These are phyloP conservation scores for Botryotinia calthae DNA, from an alignment of 2,329 filamentous ascomycete genomes.

Conservation along the genomic window DNA sequence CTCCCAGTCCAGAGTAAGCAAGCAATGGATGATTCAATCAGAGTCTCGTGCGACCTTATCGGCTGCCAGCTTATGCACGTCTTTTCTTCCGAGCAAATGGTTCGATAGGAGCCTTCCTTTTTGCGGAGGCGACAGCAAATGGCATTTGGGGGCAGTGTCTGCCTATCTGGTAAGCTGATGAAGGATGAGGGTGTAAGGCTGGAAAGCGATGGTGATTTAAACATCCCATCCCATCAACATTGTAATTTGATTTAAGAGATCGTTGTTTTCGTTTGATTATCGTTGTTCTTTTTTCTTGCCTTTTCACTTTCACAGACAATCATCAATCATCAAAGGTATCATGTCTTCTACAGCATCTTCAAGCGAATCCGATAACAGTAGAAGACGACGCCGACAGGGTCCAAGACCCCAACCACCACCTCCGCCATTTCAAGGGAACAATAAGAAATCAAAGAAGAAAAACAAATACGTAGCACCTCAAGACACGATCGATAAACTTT, in stretches of 20 bases:
- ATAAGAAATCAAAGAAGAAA: constrained; percentile 46
- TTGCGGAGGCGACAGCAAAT: constrained; percentile 4
- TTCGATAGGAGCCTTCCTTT: background rate
- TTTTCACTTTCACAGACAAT: background rate
- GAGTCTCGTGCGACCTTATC: constrained; percentile 7
- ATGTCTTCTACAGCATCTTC: constrained; percentile 27
- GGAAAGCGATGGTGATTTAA: background rate
- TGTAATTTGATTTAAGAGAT: background rate
- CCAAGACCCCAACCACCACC: constrained; percentile 18
- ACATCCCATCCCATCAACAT: background rate
- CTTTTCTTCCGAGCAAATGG: constrained; percentile 18
- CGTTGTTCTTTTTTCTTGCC: background rate
- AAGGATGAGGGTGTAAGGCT: background rate
- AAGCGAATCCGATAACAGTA: constrained; percentile 29
- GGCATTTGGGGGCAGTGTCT: background rate
- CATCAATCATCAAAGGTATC: background rate
- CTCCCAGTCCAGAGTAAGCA: background rate
- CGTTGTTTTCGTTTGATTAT: background rate
- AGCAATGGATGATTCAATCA: background rate
- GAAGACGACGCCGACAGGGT: background rate
- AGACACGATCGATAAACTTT: constrained; percentile 64
- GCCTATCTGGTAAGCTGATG: constrained; percentile 9
- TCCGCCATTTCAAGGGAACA: constrained; percentile 15
- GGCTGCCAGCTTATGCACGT: constrained; percentile 12
- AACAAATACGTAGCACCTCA: constrained; percentile 60